Evolutionary conservation across 2,329 filamentous ascomycete genomes (phyloP).

Genomic region (Claviceps humidiphila): DNA sequence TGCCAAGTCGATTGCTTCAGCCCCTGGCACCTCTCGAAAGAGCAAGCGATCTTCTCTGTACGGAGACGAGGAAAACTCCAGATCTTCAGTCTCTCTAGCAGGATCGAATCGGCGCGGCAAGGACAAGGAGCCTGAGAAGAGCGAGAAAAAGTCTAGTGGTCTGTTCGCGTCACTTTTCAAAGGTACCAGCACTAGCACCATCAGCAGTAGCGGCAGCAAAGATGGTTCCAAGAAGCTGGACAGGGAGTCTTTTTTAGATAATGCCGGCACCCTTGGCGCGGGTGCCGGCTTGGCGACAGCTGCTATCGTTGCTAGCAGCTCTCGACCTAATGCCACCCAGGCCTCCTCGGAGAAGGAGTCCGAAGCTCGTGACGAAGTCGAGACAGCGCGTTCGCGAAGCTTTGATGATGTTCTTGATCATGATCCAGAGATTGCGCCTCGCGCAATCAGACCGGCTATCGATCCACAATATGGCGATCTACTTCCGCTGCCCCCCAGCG

Average conservation of each 20-base stretch:
- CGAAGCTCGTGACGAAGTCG: conserved; percentile 13
- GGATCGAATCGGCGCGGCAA: conserved; percentile 22
- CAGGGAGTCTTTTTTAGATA: conserved; percentile 57
- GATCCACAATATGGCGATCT: conserved; percentile 54
- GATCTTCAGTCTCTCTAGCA: conserved; percentile 19
- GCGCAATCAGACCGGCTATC: conserved; percentile 50
- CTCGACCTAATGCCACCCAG: conserved; percentile 34
- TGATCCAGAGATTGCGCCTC: conserved; percentile 45
- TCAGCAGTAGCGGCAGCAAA: conserved; percentile 23
- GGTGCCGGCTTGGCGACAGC: conserved; percentile 50
- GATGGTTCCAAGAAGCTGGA: conserved; percentile 7
- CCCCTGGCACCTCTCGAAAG: conserved; percentile 6
- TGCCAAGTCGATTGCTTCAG: conserved; percentile 26
- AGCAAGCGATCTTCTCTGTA: conserved; percentile 18
- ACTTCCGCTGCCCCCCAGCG: conserved; percentile 49
- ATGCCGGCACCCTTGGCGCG: conserved; percentile 56
- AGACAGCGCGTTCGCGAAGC: conserved; percentile 10
- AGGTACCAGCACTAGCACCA: conserved; percentile 22
- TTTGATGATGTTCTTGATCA: conserved; percentile 21
- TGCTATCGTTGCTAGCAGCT: conserved; percentile 25
- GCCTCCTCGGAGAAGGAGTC: conserved; percentile 24
- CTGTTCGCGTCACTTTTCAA: conserved; percentile 38
- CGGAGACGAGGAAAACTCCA: conserved; percentile 33
- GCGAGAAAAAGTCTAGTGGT: conserved; percentile 25
- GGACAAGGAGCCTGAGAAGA: conserved; percentile 21